These are phyloP conservation scores for Candida sanyaensis DNA, from an alignment of 1,139 yeast species.

Conservation along the genomic window DNA sequence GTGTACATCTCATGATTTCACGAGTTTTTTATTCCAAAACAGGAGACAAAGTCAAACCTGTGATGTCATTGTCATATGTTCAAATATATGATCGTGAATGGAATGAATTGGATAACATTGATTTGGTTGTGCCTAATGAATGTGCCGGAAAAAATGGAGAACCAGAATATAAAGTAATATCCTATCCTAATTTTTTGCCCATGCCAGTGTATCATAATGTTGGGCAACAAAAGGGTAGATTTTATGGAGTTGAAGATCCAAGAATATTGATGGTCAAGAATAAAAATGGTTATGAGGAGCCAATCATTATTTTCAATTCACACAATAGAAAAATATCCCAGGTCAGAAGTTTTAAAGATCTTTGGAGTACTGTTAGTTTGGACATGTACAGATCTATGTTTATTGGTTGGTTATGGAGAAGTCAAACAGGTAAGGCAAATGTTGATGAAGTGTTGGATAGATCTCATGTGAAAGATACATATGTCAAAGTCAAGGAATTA, in stretches of 20 bases:
- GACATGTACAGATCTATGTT: constrained; percentile 24
- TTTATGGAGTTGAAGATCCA: constrained; percentile 47
- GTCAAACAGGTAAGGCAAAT: constrained; percentile 30
- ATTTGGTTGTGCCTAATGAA: constrained; percentile 17
- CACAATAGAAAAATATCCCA: constrained; percentile 26
- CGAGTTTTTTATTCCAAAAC: constrained; percentile 25
- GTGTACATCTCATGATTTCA: constrained; percentile 34
- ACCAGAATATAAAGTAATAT: constrained; percentile 12
- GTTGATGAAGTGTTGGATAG: constrained; percentile 21
- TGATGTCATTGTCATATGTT: constrained; percentile 21
- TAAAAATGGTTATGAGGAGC: constrained; percentile 37
- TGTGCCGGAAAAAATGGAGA: not conserved
- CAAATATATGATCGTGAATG: constrained; percentile 27
- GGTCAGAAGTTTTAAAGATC: constrained; percentile 2
- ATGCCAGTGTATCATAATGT: constrained; percentile 36
- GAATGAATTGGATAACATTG: constrained; percentile 24
- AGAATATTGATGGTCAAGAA: constrained; percentile 33
- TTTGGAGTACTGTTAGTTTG: constrained; percentile 11
- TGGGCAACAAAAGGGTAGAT: constrained; percentile 20
- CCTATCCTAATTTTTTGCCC: constrained; percentile 34
- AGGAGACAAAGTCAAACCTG: constrained; percentile 23
- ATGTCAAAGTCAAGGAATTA: constrained; percentile 26
- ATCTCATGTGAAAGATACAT: constrained; percentile 18
- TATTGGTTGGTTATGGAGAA: constrained; percentile 31
- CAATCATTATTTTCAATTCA: constrained; percentile 35